phyloP scores from a whole-genome alignment of 1,284 basidiomycete species.

The Cutaneotrichosporon daszewskae region DNA sequence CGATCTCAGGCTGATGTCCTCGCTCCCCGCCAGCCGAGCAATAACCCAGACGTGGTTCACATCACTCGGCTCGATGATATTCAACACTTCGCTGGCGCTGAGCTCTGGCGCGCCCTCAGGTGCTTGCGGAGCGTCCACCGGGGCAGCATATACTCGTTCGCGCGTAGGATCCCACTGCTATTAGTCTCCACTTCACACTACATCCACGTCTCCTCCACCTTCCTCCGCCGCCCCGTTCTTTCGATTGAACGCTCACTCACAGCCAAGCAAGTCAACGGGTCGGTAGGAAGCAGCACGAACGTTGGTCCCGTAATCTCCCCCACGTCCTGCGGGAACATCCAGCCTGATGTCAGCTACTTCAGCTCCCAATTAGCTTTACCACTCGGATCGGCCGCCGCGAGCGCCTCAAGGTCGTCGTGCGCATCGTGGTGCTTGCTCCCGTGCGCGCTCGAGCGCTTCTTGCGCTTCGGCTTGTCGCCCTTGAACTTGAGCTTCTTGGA shows the following conservation, averaged over 20 bases:
- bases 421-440: slow-evolving; percentile 19
- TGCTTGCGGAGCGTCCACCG: slow-evolving; percentile 41
- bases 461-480: slow-evolving; percentile 51
- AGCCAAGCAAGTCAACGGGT: slow-evolving; percentile 40
- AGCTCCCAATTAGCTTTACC: slow-evolving; percentile 17
- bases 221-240: no score
- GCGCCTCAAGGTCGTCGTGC: slow-evolving; percentile 33
- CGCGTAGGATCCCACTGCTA: slow-evolving; percentile 41
- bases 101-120: slow-evolving; percentile 45
- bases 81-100: slow-evolving; percentile 32
- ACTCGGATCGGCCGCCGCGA: slow-evolving; percentile 41
- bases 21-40: slow-evolving; percentile 50
- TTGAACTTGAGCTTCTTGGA: slow-evolving; percentile 51
- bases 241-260: slow-evolving; percentile 21
- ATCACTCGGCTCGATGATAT: slow-evolving; percentile 46
- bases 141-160: slow-evolving; percentile 43
- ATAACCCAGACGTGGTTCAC: slow-evolving; percentile 53
- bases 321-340: slow-evolving; percentile 46
- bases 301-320: slow-evolving; percentile 48
- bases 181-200: no score
- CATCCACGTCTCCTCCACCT: background rate
- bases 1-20: slow-evolving; percentile 47
- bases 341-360: slow-evolving; percentile 30
- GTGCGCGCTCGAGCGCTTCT: slow-evolving; percentile 47
- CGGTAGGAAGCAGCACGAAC: slow-evolving; percentile 45